These are phyloP conservation scores for Saccharum officinarum DNA, from an alignment of 176 grass and related monocot genomes.

Conservation along the genomic window DNA sequence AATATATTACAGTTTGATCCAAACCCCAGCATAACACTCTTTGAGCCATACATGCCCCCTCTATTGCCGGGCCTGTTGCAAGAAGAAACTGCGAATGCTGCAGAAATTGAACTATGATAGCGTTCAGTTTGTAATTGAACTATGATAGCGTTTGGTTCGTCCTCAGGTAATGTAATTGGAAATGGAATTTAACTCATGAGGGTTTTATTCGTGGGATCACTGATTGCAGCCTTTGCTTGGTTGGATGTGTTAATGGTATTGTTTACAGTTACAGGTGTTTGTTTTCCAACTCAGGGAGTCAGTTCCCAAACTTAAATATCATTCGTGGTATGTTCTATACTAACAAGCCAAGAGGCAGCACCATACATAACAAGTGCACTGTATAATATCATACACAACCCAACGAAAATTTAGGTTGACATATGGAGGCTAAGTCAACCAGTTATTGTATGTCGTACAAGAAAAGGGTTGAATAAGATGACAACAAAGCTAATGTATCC, in stretches of 20 bases:
- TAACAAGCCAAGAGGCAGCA: too few species aligned
- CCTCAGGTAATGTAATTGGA: not conserved
- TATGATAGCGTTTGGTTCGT: not conserved
- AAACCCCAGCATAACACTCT: constrained; percentile 63
- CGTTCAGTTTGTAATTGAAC: not conserved
- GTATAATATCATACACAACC: too few species aligned
- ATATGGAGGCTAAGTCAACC: too few species aligned
- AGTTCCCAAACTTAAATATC: not conserved
- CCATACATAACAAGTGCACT: too few species aligned
- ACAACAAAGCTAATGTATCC: too few species aligned
- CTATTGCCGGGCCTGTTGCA: constrained; percentile 1
- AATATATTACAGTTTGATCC: constrained; percentile 77
- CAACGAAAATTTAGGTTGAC: too few species aligned
- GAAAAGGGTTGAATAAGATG: too few species aligned
- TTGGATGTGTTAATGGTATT: not conserved
- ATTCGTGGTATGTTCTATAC: too few species aligned
- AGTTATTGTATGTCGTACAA: too few species aligned
- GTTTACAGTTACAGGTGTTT: not conserved
- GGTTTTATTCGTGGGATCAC: not conserved
- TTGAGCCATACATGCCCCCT: constrained; percentile 63
- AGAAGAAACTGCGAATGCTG: constrained; percentile 2
- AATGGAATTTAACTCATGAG: not conserved
- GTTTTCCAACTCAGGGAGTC: not conserved
- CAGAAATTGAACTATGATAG: constrained; percentile 14
- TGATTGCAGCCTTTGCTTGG: not conserved